Percentiles rank a stretch among this genome's conserved stretches.
These are phyloP conservation scores for Inonotus hispidus DNA, from an alignment of 1,284 basidiomycete species.

Conservation along the genomic window DNA sequence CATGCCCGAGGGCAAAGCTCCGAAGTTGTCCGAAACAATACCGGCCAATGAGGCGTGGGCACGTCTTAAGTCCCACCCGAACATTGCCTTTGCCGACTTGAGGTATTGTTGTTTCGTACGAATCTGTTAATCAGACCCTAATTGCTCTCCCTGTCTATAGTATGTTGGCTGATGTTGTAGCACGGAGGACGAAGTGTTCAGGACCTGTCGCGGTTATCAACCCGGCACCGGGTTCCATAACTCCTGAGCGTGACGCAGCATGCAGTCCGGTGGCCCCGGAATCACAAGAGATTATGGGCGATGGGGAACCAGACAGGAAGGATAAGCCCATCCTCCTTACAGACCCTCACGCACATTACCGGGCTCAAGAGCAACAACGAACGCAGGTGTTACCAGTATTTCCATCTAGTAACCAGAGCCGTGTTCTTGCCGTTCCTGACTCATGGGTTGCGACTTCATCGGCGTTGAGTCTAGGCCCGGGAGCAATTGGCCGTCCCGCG, in stretches of 20 bases:
- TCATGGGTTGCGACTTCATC: neutral
- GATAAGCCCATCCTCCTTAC: conserved; percentile 36
- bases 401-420: neutral
- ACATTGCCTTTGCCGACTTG: conserved; percentile 77
- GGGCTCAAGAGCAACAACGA: conserved; percentile 36
- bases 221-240: conserved; percentile 46
- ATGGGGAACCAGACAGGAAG: conserved; percentile 18
- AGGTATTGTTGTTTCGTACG: conserved; percentile 34
- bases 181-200: conserved; percentile 71
- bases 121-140: neutral
- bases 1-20: conserved; percentile 21
- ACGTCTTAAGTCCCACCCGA: conserved; percentile 83
- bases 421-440: neutral
- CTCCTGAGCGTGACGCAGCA: conserved; percentile 38
- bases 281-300: neutral
- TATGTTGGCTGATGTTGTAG: conserved; percentile 78
- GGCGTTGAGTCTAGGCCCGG: conserved; percentile 4
- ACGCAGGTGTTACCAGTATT: conserved; percentile 24
- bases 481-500: conserved; percentile 27
- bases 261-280: conserved; percentile 26
- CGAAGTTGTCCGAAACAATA: conserved; percentile 45
- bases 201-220: conserved; percentile 67
- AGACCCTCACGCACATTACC: conserved; percentile 49
- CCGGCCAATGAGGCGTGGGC: conserved; percentile 83
- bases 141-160: neutral